Conservation (phyloP, 2,329 filamentous ascomycete species). For the Cadophora sp. region DNA sequence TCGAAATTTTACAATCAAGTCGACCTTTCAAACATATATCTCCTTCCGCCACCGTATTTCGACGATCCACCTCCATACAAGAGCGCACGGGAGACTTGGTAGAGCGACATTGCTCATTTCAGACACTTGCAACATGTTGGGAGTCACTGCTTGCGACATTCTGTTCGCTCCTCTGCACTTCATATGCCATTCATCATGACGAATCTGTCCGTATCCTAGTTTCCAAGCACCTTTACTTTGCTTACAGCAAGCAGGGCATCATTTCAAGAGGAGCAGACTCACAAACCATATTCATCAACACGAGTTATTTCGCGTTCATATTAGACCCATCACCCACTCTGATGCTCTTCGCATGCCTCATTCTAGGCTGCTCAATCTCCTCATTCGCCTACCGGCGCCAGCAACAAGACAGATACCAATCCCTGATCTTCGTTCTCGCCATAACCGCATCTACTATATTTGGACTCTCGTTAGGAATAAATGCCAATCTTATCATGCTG, state of each 20-base stretch:
- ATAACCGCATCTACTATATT: constrained; percentile 38
- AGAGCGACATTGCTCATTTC: constrained; percentile 21
- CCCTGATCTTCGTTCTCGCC: constrained; percentile 43
- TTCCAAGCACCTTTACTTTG: not conserved
- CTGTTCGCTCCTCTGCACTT: constrained; percentile 37
- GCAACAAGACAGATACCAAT: constrained; percentile 44
- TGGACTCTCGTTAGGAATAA: constrained; percentile 40
- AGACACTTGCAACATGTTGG: constrained; percentile 34
- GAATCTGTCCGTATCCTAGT: constrained; percentile 25
- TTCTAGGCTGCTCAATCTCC: constrained; percentile 48
- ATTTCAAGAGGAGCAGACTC: not conserved
- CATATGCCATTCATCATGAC: constrained; percentile 41
- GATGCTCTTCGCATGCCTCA: constrained; percentile 46
- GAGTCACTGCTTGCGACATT: constrained; percentile 35
- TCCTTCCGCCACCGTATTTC: not conserved
- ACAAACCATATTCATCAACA: constrained; percentile 19
- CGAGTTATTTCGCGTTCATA: constrained; percentile 34
- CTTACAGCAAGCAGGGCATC: not conserved
- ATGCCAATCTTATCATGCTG: constrained; percentile 46
- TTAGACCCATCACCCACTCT: constrained; percentile 45
- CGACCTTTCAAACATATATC: not conserved
- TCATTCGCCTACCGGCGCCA: constrained; percentile 48
- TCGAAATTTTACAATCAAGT: constrained; percentile 9
- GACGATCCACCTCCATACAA: not conserved
- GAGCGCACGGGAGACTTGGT: not conserved